Base-by-base conservation (phyloP, 768 basidiomycete genomes). In the Boletus pseudo-olivaceus region DNA sequence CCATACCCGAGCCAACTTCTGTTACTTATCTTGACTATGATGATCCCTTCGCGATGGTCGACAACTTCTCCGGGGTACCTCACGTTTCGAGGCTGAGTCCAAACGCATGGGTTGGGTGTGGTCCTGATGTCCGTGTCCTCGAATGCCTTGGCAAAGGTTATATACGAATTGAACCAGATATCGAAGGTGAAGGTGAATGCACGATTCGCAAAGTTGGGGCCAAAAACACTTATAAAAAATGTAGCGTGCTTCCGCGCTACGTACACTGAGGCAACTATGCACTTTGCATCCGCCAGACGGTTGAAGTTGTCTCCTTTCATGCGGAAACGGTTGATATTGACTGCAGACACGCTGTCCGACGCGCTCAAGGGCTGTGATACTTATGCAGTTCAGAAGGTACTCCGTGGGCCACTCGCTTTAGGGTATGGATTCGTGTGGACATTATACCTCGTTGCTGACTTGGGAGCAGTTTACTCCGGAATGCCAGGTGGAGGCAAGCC, bases 21-120 rank as follows among this genome's bases (percentile, higher is more conserved):
- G 76, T 94, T 20, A 86, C 82, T 12, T 95, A 90, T 62, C 74
- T 76, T 29, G 93, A 94, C 60, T 80, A 90, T 58, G 84, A 88
- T 5, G 76, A 93, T 60, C 88, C 90, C 0, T 88, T 90, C 55
- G 73, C 78, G 10, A 70, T 88, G 44, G 75, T 80, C 6, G 71
- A 77, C 30, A 61, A 76, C 34, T 75, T 73, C 20, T 79, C 79
- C 4, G 82, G 81, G 12, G 74, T 75, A 27, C 80, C 85, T 12
- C 80, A 85, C 59, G 73, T 89, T 17, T 57, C 70, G 19, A 68
- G 67, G 23, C 54, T 88, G 38, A 92, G 84, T 58, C 70, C 62
- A 19, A 76, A 81, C 59, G 82, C 88, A 6, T 93, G 93, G 93
- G 86, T 96, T 8, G 82, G 82, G 3, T 91, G 89, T 61, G 90